Base-by-base conservation (phyloP, 2,329 filamentous ascomycete genomes). In the Fusarium nematophilum region DNA sequence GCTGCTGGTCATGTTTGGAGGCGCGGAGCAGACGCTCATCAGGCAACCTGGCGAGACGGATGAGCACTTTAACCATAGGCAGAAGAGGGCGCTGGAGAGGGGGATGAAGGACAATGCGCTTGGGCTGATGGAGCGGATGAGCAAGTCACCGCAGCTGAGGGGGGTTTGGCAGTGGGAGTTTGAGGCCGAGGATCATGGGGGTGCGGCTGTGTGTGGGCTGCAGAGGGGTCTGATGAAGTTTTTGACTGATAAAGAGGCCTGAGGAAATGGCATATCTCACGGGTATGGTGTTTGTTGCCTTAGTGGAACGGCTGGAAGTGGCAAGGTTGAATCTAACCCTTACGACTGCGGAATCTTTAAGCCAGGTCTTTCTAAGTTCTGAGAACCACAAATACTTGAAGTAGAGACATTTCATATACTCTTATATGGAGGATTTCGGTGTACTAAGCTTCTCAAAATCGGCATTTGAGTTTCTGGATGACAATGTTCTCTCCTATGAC, bases 1-100 rank as follows among this genome's bases (percentile, higher is more conserved):
- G 18, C 30, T 79, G 2, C 67, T 75, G 1, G 69, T 76, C 14
- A 74, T 73, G 4, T 73, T 72, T 21, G 68, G 71, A 5, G 57
- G 61, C 7, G 53, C 67, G 11, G 74, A 78, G 43, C 70, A 77
- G 58, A 59, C 55, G 3, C 64, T 74, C 4, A 55, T 64, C 0
- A 68, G 59, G 31, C 50, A 57, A 18, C 53, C 65, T 7, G 70
- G 64, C 2, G 74, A 77, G 55, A 57, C 69, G 0, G 61, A 70
- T 1, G 72, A 73, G 3, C 51, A 67, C 5, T 78, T 73, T 43
- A 38, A 69, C 13, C 62, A 57, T 13, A 57, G 69, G n/a, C 51
- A 62, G 34, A 50, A 34, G 11, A 58, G 45, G 7, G 62, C 68
- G 5, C 36, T 49, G 31, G 57, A 45, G 6, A 52, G 69, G 29